Conservation (phyloP, 306 rosid species). For the Pachyrhizus erosus region DNA sequence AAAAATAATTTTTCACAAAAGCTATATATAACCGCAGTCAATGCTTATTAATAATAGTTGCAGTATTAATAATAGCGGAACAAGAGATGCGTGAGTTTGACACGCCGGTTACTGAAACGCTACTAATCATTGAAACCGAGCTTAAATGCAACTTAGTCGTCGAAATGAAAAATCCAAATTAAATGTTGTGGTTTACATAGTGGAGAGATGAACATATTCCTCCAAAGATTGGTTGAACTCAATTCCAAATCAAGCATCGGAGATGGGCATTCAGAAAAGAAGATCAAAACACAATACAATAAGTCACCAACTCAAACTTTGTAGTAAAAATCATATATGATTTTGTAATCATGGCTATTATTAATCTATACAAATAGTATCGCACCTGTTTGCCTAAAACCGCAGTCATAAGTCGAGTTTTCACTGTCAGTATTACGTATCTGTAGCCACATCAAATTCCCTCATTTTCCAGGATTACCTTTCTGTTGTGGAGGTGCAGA, state of each 20-base stretch:
- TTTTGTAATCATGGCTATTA: conserved; percentile 11
- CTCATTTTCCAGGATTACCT: conserved; percentile 52
- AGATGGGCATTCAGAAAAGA: conserved; percentile 14
- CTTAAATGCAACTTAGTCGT: conserved; percentile 1
- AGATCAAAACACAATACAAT: conserved; percentile 24
- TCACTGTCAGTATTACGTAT: conserved; percentile 8
- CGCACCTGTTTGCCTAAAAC: neutral
- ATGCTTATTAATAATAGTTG: too few species aligned
- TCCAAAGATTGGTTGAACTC: conserved; percentile 5
- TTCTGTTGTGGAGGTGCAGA: conserved; percentile 58
- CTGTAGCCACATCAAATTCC: conserved; percentile 28
- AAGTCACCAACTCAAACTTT: conserved; percentile 3
- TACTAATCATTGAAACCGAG: neutral
- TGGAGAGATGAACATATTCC: conserved; percentile 23
- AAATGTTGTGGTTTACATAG: neutral
- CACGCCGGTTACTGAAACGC: neutral
- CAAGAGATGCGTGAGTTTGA: neutral
- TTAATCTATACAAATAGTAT: conserved; percentile 34
- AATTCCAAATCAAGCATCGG: conserved; percentile 15
- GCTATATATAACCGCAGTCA: too few species aligned
- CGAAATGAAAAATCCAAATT: conserved; percentile 8
- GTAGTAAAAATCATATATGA: conserved; percentile 2
- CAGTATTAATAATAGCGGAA: neutral
- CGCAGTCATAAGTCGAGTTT: neutral
- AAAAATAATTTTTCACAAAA: too few species aligned